phyloP scores from a whole-genome alignment of 345 rosid species.

The Camelina neglecta region DNA sequence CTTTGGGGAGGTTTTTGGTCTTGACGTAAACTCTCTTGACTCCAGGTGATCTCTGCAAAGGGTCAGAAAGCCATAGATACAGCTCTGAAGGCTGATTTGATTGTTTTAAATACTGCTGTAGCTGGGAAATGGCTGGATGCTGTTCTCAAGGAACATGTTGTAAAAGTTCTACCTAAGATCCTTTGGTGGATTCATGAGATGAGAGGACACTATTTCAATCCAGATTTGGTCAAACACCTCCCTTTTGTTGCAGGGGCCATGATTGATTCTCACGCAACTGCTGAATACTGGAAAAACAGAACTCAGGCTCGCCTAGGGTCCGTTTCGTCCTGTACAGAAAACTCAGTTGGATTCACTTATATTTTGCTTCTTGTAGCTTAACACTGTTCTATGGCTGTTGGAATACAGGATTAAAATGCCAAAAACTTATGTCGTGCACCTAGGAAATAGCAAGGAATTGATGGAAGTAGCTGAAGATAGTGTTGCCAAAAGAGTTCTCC shows the following conservation, averaged over 20 bases:
- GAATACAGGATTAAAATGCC: constrained; percentile 88
- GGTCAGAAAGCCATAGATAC: constrained; percentile 65
- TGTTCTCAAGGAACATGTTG: constrained; percentile 71
- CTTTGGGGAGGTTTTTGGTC: not conserved
- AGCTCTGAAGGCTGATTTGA: constrained; percentile 81
- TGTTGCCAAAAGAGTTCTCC: constrained; percentile 81
- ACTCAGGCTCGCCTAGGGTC: constrained; percentile 78
- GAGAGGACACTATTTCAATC: constrained; percentile 92
- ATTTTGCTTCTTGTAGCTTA: not conserved
- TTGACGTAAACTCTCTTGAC: too few species aligned
- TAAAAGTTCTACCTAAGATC: constrained; percentile 73
- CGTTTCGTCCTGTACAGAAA: constrained; percentile 26
- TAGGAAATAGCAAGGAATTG: constrained; percentile 88
- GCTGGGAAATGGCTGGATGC: constrained; percentile 95
- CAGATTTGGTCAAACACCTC: constrained; percentile 87
- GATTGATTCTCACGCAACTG: constrained; percentile 95
- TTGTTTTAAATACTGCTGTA: constrained; percentile 88
- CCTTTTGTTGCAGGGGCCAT: constrained; percentile 91
- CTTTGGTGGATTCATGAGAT: constrained; percentile 99
- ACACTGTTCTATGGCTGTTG: constrained; percentile 29
- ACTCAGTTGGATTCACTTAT: not conserved
- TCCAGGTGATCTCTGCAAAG: constrained; percentile 68
- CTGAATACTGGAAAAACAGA: constrained; percentile 87
- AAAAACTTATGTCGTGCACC: constrained; percentile 86
- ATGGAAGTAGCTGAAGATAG: constrained; percentile 94